Evolutionary conservation across 192 early-diverging fungal genomes (phyloP), one percentile per base, ranked within the genome.

Genomic region (Podila epigama): DNA sequence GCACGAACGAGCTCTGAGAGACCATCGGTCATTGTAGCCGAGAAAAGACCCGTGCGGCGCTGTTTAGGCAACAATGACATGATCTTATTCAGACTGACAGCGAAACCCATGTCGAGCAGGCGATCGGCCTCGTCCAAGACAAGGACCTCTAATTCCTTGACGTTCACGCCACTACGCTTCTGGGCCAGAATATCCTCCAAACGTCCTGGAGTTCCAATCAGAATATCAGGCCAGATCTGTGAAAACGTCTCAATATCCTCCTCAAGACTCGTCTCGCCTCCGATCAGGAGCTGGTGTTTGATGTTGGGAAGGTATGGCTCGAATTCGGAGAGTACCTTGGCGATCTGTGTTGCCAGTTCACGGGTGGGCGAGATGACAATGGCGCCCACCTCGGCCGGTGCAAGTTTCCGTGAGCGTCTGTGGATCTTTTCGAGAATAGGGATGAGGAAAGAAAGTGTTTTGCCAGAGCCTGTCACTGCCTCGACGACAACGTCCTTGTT

Each of bases 401-500:
- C 68, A n/a, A 95, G 82, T 22, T 84, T 77, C 5, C 82, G 55
- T 20, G 87, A 83, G 31, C 90, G 80, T 15, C 89, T 83, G 39
- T 88, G 61, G 10, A 97, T 84, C 72, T 96, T 94, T 70, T 97
- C 95, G 20, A 99, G 86, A 25, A 96, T 87, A 13, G 97, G 97
- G 25, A 97, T 89, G 3, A 96, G 83, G 81, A 97, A 98, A 7
- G 95, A 81, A 9, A 97, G 84, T 3, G 97, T 98, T 69, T 98
- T 98, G 51, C 97, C 97, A 1, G 97, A 98, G 13, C 97, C 97
- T 2, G 97, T 98, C 10, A 94, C 94, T 8, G 96, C 97, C 85
- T 97, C 95, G 15, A 97, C 96, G 5, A 99, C 92, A 0, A 99
- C 96, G 82, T 99, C 97, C 79, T 96, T 95, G 73, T 93, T 89